Base-by-base conservation (phyloP, 805 yeast genomes). In the Metschnikowia corniflorae region DNA sequence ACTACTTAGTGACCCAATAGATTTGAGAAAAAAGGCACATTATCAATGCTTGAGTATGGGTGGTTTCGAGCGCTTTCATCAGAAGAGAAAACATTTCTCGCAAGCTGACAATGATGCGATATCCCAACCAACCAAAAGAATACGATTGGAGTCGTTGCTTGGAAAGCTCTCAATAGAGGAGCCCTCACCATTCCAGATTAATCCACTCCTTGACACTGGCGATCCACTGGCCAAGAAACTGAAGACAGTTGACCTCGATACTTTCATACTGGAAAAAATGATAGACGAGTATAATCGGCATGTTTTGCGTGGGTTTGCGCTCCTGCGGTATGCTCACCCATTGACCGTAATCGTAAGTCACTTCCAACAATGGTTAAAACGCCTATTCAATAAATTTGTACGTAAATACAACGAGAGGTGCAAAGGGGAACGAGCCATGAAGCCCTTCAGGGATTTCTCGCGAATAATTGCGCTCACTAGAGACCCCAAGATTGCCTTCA, bases 381-480 rank as follows among this genome's bases (percentile, higher is more conserved):
- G 65, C 25, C 46, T 68, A 35, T 66, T 67, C 47, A 65, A 65
- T 43, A 32, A 50, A 16, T 68, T 65, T 43, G 45, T 63, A 5
- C 42, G 43, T 26, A 51, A 54, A 30, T 65, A 57, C 39, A 63
- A 62, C 42, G 35, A 30, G 20, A 38, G 39, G 13, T 23, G 26
- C 16, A 40, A 49, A 20, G 29, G 26, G 4, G 15, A 14, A 6
- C 28, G 35, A 7, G 35, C 42, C 14, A 42, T 50, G 12, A 46
- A 47, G 20, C 47, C 47, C 7, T 55, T 60, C 26, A 44, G 39
- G 16, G 35, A 26, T 17, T 61, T 54, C 42, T 46, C 48, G 19
- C 57, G 55, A 30, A 43, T 65, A 8, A 31, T 60, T 24, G 43
- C 44, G 24, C 37, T 63, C 36, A 51, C 50, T 29, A 30, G 36